A percentile compares a stretch with the other conserved stretches of the same genome.
These are phyloP conservation scores for Drechslerella stenobrocha DNA, from an alignment of 2,329 filamentous ascomycete species.

Conservation along the genomic window DNA sequence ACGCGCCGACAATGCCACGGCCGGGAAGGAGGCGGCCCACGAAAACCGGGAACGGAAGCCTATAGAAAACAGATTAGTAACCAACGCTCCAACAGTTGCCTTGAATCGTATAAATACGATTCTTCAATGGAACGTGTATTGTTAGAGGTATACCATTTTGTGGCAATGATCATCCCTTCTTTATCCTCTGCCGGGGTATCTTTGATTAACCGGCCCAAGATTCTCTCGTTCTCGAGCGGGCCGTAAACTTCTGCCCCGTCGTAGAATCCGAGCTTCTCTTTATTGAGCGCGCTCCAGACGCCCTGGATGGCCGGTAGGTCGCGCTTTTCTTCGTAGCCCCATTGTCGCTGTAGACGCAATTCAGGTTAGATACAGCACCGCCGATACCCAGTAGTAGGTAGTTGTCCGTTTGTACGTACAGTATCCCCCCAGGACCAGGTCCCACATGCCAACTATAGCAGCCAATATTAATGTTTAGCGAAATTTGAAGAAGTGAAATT, in stretches of 20 bases:
- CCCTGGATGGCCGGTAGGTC: slow-evolving; percentile 50
- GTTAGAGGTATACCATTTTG: slow-evolving; percentile 51
- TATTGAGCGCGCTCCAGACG: slow-evolving; percentile 56
- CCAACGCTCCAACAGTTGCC: neutral
- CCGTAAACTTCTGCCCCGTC: slow-evolving; percentile 59
- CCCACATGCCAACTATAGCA: slow-evolving; percentile 29
- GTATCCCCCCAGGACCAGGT: slow-evolving; percentile 44
- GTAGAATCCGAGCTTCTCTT: slow-evolving; percentile 57
- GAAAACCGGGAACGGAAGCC: slow-evolving; percentile 57
- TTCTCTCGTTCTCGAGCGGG: slow-evolving; percentile 57
- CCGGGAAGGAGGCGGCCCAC: slow-evolving; percentile 54
- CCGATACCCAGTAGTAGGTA: neutral
- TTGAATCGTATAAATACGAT: too few relatives aligned
- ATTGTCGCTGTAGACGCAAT: slow-evolving; percentile 7
- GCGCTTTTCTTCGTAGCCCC: slow-evolving; percentile 31
- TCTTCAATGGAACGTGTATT: too few relatives aligned
- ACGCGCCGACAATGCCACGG: slow-evolving; percentile 55
- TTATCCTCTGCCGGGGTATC: slow-evolving; percentile 54
- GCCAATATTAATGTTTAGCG: neutral
- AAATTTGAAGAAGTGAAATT: neutral
- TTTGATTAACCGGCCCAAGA: slow-evolving; percentile 57
- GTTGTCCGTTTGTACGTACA: slow-evolving; percentile 1
- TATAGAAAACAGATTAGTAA: slow-evolving; percentile 48
- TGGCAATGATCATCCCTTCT: slow-evolving; percentile 35
- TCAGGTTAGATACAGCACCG: neutral